phyloP scores from a whole-genome alignment of 305 asterid species.

The Solanum chacoense region DNA sequence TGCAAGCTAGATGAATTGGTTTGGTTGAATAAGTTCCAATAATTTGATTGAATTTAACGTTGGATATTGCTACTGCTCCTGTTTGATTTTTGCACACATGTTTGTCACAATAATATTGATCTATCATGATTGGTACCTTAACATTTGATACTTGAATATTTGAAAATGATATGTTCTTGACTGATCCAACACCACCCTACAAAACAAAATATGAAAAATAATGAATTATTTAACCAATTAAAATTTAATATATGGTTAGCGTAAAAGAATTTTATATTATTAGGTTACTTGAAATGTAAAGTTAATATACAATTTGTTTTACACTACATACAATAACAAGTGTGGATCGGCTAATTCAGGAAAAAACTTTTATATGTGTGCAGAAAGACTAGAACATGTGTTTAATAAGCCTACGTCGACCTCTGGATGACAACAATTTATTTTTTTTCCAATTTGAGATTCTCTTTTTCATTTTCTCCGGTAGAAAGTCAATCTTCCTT shows the following conservation, averaged over 20 bases:
- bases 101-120: constrained; percentile 72
- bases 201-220: neutral
- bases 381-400: too few relatives aligned
- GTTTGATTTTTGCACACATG: constrained; percentile 57
- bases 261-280: neutral
- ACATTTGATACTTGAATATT: constrained; percentile 46
- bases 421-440: too few relatives aligned
- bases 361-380: too few relatives aligned
- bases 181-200: constrained; percentile 68
- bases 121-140: constrained; percentile 55
- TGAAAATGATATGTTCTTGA: constrained; percentile 51
- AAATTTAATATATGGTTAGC: neutral
- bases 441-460: too few relatives aligned
- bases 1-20: constrained; percentile 68
- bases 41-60: constrained; percentile 39
- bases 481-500: neutral
- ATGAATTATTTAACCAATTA: too few relatives aligned
- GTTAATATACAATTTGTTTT: neutral
- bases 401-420: too few relatives aligned
- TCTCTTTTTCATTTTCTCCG: too few relatives aligned
- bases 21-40: constrained; percentile 52
- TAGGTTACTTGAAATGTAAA: neutral
- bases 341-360: too few relatives aligned
- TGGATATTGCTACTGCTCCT: constrained; percentile 54
- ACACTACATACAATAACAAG: neutral